Evolutionary conservation across 441 rosid genomes (phyloP).

Genomic region (Iberis amara): DNA sequence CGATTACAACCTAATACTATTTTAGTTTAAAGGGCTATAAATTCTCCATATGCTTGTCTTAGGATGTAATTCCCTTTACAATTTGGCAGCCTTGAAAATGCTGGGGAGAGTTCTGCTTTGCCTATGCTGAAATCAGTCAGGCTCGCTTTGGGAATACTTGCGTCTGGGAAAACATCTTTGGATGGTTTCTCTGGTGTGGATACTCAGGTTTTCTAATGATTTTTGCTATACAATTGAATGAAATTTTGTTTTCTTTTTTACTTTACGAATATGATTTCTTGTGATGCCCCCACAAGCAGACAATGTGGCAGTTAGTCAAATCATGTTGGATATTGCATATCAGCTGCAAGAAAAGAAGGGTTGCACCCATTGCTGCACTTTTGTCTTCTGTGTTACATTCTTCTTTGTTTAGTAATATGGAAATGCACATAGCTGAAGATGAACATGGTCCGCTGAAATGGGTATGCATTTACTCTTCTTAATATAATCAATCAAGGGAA

Average conservation of each 20-base stretch:
- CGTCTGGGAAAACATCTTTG: constrained; percentile 43
- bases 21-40: neutral
- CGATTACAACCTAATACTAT: constrained; percentile 2
- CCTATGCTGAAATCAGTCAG: constrained; percentile 88
- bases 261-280: neutral
- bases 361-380: constrained; percentile 89
- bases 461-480: constrained; percentile 45
- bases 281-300: constrained; percentile 39
- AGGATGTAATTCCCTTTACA: constrained; percentile 20
- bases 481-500: constrained; percentile 8
- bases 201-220: constrained; percentile 50
- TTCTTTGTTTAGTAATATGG: constrained; percentile 56
- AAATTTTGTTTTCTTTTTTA: neutral
- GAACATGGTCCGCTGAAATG: constrained; percentile 81
- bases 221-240: constrained; percentile 4
- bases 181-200: constrained; percentile 60
- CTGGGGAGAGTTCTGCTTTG: constrained; percentile 82
- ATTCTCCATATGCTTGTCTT: constrained; percentile 1
- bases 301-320: constrained; percentile 83
- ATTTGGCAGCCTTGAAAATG: constrained; percentile 89
- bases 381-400: constrained; percentile 79
- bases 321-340: constrained; percentile 89
- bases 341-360: constrained; percentile 84
- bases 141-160: constrained; percentile 54
- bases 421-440: constrained; percentile 57